A percentile compares a stretch with the other conserved stretches of the same genome.
Evolutionary conservation across 1,139 yeast species (phyloP).

Genomic region (Saccharomyces hybrid): DNA sequence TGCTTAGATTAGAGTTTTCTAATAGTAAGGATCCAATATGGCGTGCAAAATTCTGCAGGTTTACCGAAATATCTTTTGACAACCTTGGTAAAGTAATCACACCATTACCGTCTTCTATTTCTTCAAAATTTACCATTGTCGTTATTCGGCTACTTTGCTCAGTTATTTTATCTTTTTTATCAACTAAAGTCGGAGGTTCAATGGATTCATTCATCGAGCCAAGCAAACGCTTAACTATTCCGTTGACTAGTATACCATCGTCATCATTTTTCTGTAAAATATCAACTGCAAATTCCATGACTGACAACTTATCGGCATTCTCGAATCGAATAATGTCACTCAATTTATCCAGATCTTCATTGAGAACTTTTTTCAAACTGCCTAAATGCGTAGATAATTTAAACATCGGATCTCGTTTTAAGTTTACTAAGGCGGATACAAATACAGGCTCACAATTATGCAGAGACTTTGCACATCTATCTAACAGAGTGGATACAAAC

Average conservation of each 20-base stretch:
- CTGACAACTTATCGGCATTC: slow-evolving; percentile 7
- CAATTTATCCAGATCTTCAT: slow-evolving; percentile 3
- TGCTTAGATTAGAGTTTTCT: not conserved
- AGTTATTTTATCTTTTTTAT: not conserved
- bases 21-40: not conserved
- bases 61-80: not conserved
- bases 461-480: slow-evolving; percentile 11
- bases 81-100: not conserved
- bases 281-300: slow-evolving; percentile 9
- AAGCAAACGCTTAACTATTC: not conserved
- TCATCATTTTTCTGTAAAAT: not conserved
- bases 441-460: slow-evolving; percentile 13
- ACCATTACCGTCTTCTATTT: not conserved
- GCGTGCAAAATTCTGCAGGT: not conserved
- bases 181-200: not conserved
- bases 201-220: not conserved
- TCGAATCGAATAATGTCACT: slow-evolving; percentile 13
- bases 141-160: not conserved
- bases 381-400: slow-evolving; percentile 4
- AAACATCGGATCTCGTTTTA: slow-evolving; percentile 8
- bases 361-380: slow-evolving; percentile 4
- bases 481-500: slow-evolving; percentile 30
- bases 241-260: not conserved
- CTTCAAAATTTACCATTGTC: not conserved
- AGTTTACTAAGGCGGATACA: slow-evolving; percentile 9